Evolutionary conservation across 352 stramenopile species (phyloP), one percentile per base, ranked within the genome.

Genomic region (Phytophthora colocasiae): DNA sequence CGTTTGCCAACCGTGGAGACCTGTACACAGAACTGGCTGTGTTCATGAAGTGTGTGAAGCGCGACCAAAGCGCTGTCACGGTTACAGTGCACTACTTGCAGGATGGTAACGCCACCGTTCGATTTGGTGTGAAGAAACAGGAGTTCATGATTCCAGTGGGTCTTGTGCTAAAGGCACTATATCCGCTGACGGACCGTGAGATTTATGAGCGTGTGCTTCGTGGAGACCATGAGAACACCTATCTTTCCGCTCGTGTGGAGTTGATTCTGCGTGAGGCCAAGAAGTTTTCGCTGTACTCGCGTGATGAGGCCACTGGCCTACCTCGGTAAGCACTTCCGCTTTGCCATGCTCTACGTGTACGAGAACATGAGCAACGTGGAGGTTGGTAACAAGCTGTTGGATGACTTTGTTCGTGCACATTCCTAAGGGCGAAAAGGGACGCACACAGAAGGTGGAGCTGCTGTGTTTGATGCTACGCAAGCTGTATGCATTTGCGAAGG

Each of bases 51-150:
- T 99, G 96, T 69, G 95, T 98, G 43, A 91, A 92, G 41, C 91
- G 90, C 46, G 97, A 99, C 71, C 95, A 99, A 73, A 95, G 89
- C 7, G 97, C 96, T 8, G 89, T 99, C 41, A 99, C 97, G 0
- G 96, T 99, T 45, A 99, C 97, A 11, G 77, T 99, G 19, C 98
- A 99, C 83, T 99, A 99, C 76, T 77, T 99, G 17, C 97, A 95
- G 24, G 98, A 98, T 48, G 98, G 98, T 69, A 97, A 97, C 59
- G 96, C 94, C 10, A 99, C 87, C 0, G 77, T 99, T 34, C 94
- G 97, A 51, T 99, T 99, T 61, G 89, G 93, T n/a, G 90, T 99
- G 17, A 79, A 89, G 51, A 99, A 99, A 72, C 96, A 99, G 67
- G 98, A 99, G 77, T 99, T 99, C 78, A 94, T 99, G 76, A 87